Evolutionary conservation across 306 rosid genomes (phyloP).

Genomic region (Malus asiatica): DNA sequence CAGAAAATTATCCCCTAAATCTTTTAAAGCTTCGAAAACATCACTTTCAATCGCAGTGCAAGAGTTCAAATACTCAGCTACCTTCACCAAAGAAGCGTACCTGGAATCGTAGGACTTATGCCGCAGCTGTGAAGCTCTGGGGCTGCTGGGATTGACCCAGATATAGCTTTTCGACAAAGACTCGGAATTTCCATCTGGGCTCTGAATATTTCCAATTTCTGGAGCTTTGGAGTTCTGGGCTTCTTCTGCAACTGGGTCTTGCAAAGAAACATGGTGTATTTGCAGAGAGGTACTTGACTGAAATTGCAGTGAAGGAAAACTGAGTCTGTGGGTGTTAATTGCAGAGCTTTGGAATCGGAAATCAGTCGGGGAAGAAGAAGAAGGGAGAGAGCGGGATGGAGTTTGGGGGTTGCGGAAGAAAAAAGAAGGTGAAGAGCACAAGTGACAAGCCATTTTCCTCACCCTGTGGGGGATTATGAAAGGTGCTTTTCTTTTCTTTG

Average conservation of each 20-base stretch:
- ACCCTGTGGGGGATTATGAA: not conserved
- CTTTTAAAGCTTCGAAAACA: slow-evolving; percentile 33
- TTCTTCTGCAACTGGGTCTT: slow-evolving; percentile 34
- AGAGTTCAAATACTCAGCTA: slow-evolving; percentile 51
- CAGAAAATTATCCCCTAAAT: slow-evolving; percentile 30
- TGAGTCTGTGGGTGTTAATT: slow-evolving; percentile 15
- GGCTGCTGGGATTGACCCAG: slow-evolving; percentile 91
- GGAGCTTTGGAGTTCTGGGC: slow-evolving; percentile 13
- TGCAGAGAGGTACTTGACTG: slow-evolving; percentile 35
- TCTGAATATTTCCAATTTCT: slow-evolving; percentile 4
- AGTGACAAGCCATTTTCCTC: slow-evolving; percentile 58
- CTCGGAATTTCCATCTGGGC: slow-evolving; percentile 32
- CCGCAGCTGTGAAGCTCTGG: slow-evolving; percentile 66
- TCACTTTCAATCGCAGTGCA: slow-evolving; percentile 35
- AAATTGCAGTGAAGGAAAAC: slow-evolving; percentile 9
- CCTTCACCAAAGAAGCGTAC: slow-evolving; percentile 42
- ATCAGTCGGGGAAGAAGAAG: slow-evolving; percentile 13
- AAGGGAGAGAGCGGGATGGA: slow-evolving; percentile 17
- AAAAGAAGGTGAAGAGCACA: slow-evolving; percentile 50
- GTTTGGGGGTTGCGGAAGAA: slow-evolving; percentile 44
- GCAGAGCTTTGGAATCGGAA: slow-evolving; percentile 13
- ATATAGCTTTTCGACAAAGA: slow-evolving; percentile 39
- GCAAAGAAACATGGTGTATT: slow-evolving; percentile 48
- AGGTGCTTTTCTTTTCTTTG: not conserved
- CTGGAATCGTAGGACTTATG: slow-evolving; percentile 49